Evolutionary conservation across 805 yeast genomes (phyloP).

Genomic region (Priceomyces fermenticarens): DNA sequence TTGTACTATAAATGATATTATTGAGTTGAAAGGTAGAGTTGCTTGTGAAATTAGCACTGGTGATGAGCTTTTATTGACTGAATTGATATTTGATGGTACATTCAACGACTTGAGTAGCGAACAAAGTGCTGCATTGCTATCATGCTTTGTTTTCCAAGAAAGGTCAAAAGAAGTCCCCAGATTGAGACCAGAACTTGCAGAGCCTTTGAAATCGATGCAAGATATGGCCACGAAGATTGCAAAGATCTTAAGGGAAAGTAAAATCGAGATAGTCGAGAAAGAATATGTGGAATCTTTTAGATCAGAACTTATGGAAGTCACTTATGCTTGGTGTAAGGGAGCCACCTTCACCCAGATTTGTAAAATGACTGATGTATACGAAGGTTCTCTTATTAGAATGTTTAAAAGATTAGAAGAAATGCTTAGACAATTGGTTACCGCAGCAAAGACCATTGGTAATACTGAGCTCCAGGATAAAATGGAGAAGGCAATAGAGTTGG

Average conservation of each 20-base stretch:
- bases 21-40: slow-evolving; percentile 94
- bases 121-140: slow-evolving; percentile 86
- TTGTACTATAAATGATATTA: slow-evolving; percentile 81
- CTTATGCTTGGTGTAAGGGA: slow-evolving; percentile 94
- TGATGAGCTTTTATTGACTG: slow-evolving; percentile 81
- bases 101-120: slow-evolving; percentile 85
- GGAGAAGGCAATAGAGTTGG: slow-evolving; percentile 79
- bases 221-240: slow-evolving; percentile 92
- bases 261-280: slow-evolving; percentile 84
- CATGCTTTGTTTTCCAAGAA: slow-evolving; percentile 97
- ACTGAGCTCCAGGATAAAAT: slow-evolving; percentile 80
- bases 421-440: slow-evolving; percentile 82
- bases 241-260: slow-evolving; percentile 82
- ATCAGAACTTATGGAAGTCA: slow-evolving; percentile 95
- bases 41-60: slow-evolving; percentile 96
- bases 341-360: slow-evolving; percentile 95
- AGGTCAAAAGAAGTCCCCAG: slow-evolving; percentile 86
- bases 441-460: slow-evolving; percentile 94
- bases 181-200: slow-evolving; percentile 85
- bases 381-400: slow-evolving; percentile 92
- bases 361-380: slow-evolving; percentile 98
- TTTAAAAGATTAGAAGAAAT: slow-evolving; percentile 93
- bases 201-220: slow-evolving; percentile 82
- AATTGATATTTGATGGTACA: slow-evolving; percentile 90
- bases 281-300: slow-evolving; percentile 91